These are phyloP conservation scores for Boletellus sp. DNA, from an alignment of 1,284 basidiomycete genomes.

Conservation along the genomic window DNA sequence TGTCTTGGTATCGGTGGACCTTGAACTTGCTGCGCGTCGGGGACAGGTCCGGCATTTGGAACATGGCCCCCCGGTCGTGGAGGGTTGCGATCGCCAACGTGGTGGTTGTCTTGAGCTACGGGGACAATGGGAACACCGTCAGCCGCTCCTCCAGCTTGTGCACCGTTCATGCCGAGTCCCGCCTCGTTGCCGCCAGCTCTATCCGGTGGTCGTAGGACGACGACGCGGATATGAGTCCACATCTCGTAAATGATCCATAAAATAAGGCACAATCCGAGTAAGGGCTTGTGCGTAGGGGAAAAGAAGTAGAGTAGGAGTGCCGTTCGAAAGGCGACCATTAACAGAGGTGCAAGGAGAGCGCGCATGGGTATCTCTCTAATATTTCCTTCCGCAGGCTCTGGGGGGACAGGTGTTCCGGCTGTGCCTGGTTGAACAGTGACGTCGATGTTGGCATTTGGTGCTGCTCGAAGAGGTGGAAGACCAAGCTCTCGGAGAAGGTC, in stretches of 20 bases:
- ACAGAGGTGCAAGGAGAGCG: constrained; percentile 60
- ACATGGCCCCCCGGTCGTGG: constrained; percentile 12
- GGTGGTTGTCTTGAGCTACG: constrained; percentile 14
- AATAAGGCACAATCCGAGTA: constrained; percentile 63
- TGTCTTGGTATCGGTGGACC: constrained; percentile 28
- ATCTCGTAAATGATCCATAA: constrained; percentile 75
- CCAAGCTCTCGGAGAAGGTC: constrained; percentile 61
- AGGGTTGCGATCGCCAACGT: constrained; percentile 15
- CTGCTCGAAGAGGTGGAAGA: constrained; percentile 46
- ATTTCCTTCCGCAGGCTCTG: constrained; percentile 26
- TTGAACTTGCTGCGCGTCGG: constrained; percentile 21
- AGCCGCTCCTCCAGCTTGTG: constrained; percentile 15
- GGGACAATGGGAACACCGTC: constrained; percentile 18
- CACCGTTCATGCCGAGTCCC: constrained; percentile 18
- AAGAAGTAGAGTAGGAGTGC: constrained; percentile 75
- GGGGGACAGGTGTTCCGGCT: constrained; percentile 14
- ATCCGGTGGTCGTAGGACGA: constrained; percentile 42
- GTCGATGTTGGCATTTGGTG: constrained; percentile 31
- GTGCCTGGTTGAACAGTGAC: constrained; percentile 19
- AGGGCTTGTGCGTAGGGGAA: constrained; percentile 68
- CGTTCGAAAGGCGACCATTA: constrained; percentile 67
- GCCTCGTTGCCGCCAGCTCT: constrained; percentile 22
- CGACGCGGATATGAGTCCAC: constrained; percentile 65
- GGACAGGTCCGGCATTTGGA: constrained; percentile 17
- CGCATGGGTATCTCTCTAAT: constrained; percentile 37